A percentile compares a stretch with the other conserved stretches of the same genome.
These are phyloP conservation scores for Gnomoniopsis smithogilvyi DNA, from an alignment of 2,329 filamentous ascomycete genomes.

Conservation along the genomic window DNA sequence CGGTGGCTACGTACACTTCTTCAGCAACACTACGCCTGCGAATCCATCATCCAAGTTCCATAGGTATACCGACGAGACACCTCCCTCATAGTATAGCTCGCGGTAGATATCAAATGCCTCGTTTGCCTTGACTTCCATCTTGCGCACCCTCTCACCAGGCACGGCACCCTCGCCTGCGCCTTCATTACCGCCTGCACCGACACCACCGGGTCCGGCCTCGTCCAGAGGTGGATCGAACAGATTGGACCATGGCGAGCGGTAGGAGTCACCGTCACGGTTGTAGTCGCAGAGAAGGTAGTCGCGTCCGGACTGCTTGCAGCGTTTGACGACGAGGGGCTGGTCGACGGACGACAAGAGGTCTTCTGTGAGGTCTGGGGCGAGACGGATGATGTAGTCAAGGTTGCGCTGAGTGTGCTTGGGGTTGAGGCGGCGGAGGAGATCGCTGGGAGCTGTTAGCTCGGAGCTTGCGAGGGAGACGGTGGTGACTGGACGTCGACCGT, in stretches of 20 bases:
- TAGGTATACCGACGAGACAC: conserved; percentile 93
- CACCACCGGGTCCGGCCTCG: conserved; percentile 48
- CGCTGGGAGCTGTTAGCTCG: conserved; percentile 49
- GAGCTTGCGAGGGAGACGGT: background rate
- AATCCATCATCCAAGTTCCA: conserved; percentile 99
- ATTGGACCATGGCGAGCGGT: conserved; percentile 98
- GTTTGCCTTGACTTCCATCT: conserved; percentile 92
- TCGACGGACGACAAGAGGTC: conserved; percentile 97
- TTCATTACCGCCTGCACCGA: conserved; percentile 50
- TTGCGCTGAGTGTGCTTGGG: conserved; percentile 88
- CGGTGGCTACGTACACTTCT: conserved; percentile 67
- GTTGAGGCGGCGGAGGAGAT: conserved; percentile 96
- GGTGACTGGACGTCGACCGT: background rate
- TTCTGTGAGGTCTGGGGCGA: conserved; percentile 90
- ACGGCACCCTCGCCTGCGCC: conserved; percentile 75
- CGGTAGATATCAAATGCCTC: conserved; percentile 96
- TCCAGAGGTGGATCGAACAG: conserved; percentile 92
- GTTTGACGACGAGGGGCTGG: conserved; percentile 82
- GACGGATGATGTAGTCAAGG: conserved; percentile 81
- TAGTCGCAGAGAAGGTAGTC: conserved; percentile 99
- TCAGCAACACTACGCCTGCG: conserved; percentile 89
- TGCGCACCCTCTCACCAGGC: conserved; percentile 84
- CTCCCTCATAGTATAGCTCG: conserved; percentile 95
- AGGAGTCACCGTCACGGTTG: conserved; percentile 97
- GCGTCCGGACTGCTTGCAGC: conserved; percentile 83